Percentiles rank a stretch among this genome's conserved stretches.
These are phyloP conservation scores for Hymenoscyphus occultus DNA, from an alignment of 2,329 filamentous ascomycete species.

Conservation along the genomic window DNA sequence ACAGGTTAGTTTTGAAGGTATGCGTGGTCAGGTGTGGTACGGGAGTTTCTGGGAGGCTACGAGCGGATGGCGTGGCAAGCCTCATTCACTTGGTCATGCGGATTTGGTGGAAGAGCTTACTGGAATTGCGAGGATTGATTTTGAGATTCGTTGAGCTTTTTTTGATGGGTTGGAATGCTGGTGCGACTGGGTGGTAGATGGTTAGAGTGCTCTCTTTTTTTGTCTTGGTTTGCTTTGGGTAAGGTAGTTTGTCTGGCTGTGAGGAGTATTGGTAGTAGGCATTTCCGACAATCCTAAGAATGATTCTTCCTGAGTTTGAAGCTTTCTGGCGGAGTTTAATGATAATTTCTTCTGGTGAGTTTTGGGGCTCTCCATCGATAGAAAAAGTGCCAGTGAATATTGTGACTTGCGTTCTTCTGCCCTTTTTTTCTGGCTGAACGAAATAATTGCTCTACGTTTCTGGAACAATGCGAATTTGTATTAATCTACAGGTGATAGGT, in stretches of 20 bases:
- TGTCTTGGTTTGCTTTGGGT: neutral
- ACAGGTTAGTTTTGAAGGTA: slow-evolving; percentile 14
- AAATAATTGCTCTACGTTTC: no score
- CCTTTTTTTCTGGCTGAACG: no score
- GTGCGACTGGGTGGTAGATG: neutral
- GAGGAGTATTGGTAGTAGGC: neutral
- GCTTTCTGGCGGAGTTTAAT: neutral
- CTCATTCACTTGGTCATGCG: neutral
- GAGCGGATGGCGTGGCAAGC: neutral
- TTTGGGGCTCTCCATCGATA: no score
- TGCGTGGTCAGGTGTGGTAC: slow-evolving; percentile 10
- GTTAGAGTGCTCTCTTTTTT: neutral
- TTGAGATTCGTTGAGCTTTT: slow-evolving; percentile 36
- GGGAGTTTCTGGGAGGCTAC: slow-evolving; percentile 1
- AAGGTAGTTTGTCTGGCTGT: neutral
- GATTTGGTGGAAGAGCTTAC: slow-evolving; percentile 39
- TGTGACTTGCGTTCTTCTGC: no score
- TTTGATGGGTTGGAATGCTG: neutral
- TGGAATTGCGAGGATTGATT: slow-evolving; percentile 40
- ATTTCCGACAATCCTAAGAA: neutral
- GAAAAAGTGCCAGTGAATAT: no score
- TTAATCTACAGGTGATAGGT: no score
- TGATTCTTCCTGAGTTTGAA: neutral
- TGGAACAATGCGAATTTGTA: no score
- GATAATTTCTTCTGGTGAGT: no score